phyloP scores from a whole-genome alignment of 1,139 yeast species.

The Scheffersomyces cryptocercus region DNA sequence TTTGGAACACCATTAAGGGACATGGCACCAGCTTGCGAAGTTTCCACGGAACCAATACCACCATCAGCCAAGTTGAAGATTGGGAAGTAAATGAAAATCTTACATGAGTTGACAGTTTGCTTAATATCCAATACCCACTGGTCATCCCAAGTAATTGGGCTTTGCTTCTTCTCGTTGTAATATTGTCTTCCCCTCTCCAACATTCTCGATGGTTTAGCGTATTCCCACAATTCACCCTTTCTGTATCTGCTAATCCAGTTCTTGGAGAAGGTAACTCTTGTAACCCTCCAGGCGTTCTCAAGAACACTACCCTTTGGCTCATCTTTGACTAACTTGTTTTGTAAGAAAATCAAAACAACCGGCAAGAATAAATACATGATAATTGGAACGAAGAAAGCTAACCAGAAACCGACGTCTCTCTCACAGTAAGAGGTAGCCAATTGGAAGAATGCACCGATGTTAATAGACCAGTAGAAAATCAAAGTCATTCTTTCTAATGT shows the following conservation, averaged over 20 bases:
- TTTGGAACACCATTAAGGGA: constrained; percentile 68
- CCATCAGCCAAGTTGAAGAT: constrained; percentile 65
- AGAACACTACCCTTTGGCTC: constrained; percentile 53
- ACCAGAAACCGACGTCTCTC: constrained; percentile 72
- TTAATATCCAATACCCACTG: constrained; percentile 64
- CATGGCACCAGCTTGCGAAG: constrained; percentile 69
- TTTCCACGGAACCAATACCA: constrained; percentile 64
- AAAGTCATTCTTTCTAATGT: constrained; percentile 76
- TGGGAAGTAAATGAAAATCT: constrained; percentile 62
- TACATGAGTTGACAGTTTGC: constrained; percentile 60
- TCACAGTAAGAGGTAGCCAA: constrained; percentile 78
- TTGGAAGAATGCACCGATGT: constrained; percentile 76
- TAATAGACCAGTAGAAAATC: constrained; percentile 78
- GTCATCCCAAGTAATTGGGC: constrained; percentile 47
- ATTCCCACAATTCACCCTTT: constrained; percentile 50
- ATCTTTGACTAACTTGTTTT: constrained; percentile 36
- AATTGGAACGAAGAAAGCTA: constrained; percentile 65
- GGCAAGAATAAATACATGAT: constrained; percentile 52
- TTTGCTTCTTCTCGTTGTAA: constrained; percentile 27
- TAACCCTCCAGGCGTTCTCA: constrained; percentile 42
- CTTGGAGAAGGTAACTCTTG: constrained; percentile 38
- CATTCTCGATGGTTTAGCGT: constrained; percentile 55
- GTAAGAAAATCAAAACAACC: constrained; percentile 39
- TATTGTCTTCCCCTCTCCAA: constrained; percentile 40
- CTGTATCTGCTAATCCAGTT: constrained; percentile 41